Evolutionary conservation across 306 rosid genomes (phyloP), one percentile per base, ranked within the genome.

Genomic region (Notholithocarpus densiflorus): DNA sequence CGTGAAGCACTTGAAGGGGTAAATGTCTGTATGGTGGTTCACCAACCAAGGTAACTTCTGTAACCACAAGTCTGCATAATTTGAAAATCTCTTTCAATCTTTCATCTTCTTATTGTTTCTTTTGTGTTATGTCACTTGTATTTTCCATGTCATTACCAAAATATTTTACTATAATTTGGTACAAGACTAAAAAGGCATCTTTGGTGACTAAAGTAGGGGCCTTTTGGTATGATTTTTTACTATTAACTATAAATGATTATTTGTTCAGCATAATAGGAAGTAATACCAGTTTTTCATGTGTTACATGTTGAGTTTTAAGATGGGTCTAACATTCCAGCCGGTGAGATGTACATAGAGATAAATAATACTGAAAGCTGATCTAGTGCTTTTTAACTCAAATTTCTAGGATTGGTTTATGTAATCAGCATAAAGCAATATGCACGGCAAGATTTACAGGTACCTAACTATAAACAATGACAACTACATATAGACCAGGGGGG

Each of bases 1-100:
- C 97, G 96, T 27, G 98, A 95, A 90, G 98, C 97, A 82, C 99
- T 95, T 29, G 98, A 91, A 86, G 99, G 98, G 72, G 98, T 95
- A 48, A 95, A 93, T 76, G 86, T 95, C 79, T 95, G 97, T 86
- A 88, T 86, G 96, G 99, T 95, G 87, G 99, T 95, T 85, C 99
- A 95, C 83, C 99, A 95, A 89, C 99, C 99, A 57, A 95, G 98
- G 99, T 95, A 88, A 52, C 77, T 60, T 80, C 52, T 68, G 76
- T 19, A 62, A 75, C 72, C 53, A 43, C 26, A 61, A 71, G 23
- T 43, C 79, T 77, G 65, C 68, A 72, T 77, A 45, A 52, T 69
- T 52, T 12, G 54, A 24, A 74, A 80, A 29, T 75, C 45, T 52
- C 20, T 69, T 73, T 74, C 53, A 56, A 48, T 29, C 61, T 11